Evolutionary conservation across 2,329 filamentous ascomycete genomes (phyloP).

Genomic region (Curvularia sp.): DNA sequence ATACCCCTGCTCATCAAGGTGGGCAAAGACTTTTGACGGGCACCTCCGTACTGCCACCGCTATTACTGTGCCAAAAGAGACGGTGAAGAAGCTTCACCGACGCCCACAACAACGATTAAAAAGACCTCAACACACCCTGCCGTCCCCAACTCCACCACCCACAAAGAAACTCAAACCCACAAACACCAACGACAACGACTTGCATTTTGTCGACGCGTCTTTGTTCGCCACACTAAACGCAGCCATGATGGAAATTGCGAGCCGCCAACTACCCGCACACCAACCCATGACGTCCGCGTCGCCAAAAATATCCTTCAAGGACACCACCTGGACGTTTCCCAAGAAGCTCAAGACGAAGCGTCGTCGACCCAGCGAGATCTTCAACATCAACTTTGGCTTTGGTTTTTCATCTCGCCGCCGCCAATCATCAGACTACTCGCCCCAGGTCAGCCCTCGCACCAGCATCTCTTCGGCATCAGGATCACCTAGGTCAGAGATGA

Average conservation of each 20-base stretch:
- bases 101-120: constrained; percentile 2
- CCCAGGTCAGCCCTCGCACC: constrained; percentile 22
- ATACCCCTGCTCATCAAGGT: no score
- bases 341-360: constrained; percentile 17
- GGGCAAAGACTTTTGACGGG: no score
- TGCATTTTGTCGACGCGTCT: constrained; percentile 4
- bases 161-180: neutral
- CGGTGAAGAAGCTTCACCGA: constrained; percentile 5
- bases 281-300: constrained; percentile 2
- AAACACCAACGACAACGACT: neutral
- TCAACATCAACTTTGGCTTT: constrained; percentile 26
- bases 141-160: neutral
- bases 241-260: constrained; percentile 14
- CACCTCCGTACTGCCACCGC: neutral
- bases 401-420: constrained; percentile 11
- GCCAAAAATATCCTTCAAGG: constrained; percentile 8
- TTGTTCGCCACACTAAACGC: constrained; percentile 12
- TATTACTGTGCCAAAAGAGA: neutral
- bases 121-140: neutral
- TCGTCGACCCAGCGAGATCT: constrained; percentile 16
- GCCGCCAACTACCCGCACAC: constrained; percentile 9
- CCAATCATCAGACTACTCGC: constrained; percentile 17
- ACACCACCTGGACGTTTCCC: constrained; percentile 14
- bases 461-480: constrained; percentile 15
- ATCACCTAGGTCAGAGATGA: constrained; percentile 1